phyloP scores from a whole-genome alignment of 2,329 filamentous ascomycete species.

The Lecanosticta acicola region DNA sequence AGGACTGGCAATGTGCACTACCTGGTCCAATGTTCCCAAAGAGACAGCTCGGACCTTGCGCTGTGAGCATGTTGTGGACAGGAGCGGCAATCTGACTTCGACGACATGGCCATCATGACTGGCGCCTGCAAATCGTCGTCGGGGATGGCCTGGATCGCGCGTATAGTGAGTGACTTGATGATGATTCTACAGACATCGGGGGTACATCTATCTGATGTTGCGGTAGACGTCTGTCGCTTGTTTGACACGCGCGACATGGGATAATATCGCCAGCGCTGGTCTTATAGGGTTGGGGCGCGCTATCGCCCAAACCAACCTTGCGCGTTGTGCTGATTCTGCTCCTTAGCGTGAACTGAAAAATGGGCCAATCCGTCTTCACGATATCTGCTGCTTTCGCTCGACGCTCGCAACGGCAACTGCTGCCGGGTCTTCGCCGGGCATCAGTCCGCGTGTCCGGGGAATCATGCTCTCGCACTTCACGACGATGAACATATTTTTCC shows the following conservation, averaged over 20 bases:
- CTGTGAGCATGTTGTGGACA: not conserved
- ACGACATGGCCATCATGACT: not conserved
- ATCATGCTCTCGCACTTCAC: too few species aligned
- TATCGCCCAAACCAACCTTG: not conserved
- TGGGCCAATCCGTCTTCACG: not conserved
- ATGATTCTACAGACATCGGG: too few species aligned
- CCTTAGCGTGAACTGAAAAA: not conserved
- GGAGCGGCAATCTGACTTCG: not conserved
- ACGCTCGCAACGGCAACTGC: not conserved
- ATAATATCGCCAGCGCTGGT: not conserved
- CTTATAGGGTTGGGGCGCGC: not conserved
- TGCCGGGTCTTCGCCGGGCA: too few species aligned
- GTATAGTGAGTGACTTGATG: too few species aligned
- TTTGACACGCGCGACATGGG: constrained; percentile 2
- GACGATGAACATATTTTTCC: not conserved
- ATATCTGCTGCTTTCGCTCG: not conserved
- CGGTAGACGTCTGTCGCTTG: too few species aligned
- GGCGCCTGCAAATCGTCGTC: not conserved
- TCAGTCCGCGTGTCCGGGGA: too few species aligned
- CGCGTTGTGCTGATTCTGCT: not conserved
- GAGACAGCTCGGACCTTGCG: constrained; percentile 1
- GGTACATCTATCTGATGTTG: too few species aligned
- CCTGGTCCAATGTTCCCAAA: not conserved
- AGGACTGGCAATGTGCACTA: not conserved
- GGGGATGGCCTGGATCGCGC: not conserved